A percentile compares a stretch with the other conserved stretches of the same genome.
phyloP scores from a whole-genome alignment of 2,329 filamentous ascomycete species.

The Emericellopsis atlantica region DNA sequence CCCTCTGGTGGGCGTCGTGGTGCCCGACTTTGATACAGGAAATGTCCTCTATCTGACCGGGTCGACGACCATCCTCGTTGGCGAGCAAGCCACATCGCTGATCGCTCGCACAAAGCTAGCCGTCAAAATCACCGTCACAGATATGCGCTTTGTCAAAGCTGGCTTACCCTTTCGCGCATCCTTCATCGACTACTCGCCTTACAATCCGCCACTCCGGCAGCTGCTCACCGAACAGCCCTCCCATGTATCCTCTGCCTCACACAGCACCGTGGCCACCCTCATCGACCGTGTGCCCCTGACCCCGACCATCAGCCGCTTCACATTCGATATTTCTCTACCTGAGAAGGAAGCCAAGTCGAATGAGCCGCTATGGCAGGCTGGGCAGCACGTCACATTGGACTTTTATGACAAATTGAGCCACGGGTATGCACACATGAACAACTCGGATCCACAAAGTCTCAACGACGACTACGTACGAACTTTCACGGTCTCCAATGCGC shows the following conservation, averaged over 20 bases:
- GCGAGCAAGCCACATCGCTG: constrained; percentile 44
- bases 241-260: not conserved
- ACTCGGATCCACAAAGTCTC: constrained; percentile 64
- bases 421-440: constrained; percentile 74
- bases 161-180: constrained; percentile 57
- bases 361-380: constrained; percentile 41
- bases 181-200: constrained; percentile 52
- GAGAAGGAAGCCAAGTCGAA: not conserved
- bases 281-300: constrained; percentile 47
- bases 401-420: constrained; percentile 56
- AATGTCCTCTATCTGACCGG: constrained; percentile 67
- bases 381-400: constrained; percentile 68
- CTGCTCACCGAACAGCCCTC: constrained; percentile 42
- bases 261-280: constrained; percentile 34
- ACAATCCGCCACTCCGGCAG: constrained; percentile 62
- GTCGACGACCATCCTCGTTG: constrained; percentile 51
- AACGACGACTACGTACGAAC: constrained; percentile 80
- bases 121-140: constrained; percentile 51
- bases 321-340: constrained; percentile 22
- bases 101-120: constrained; percentile 62
- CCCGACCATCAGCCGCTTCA: constrained; percentile 54
- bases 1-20: constrained; percentile 53
- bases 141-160: constrained; percentile 47
- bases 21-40: constrained; percentile 64
- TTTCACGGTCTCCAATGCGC: constrained; percentile 63